Conservation (phyloP, 176 grass and related monocot species). For the Cenchrus purpureus region DNA sequence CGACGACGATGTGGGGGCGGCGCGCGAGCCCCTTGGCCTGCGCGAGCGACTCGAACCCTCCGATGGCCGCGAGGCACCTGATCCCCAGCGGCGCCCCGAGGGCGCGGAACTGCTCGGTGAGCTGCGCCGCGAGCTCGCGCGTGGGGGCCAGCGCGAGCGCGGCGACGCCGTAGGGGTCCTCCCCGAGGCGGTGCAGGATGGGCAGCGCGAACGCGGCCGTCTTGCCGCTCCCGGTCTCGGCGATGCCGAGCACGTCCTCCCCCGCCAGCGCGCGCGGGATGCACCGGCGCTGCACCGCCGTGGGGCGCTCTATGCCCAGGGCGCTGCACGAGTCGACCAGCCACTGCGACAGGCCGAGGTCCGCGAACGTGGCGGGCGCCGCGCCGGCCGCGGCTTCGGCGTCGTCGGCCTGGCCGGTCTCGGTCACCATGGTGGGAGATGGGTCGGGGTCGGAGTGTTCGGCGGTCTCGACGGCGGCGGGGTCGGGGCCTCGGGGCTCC, state of each 20-base stretch:
- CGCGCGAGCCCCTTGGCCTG: conserved; percentile 77
- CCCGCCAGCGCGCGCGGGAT: conserved; percentile 84
- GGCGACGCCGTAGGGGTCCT: conserved; percentile 78
- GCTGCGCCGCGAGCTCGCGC: conserved; percentile 84
- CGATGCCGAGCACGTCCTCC: conserved; percentile 78
- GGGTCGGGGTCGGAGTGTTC: conserved; percentile 6
- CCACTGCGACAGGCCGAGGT: conserved; percentile 82
- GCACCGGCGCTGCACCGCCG: conserved; percentile 77
- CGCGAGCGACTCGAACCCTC: conserved; percentile 73
- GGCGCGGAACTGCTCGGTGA: conserved; percentile 91
- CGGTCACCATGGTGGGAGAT: conserved; percentile 27
- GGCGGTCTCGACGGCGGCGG: conserved; percentile 17
- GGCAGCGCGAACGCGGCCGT: conserved; percentile 87
- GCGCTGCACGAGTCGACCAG: conserved; percentile 61
- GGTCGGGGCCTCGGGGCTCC: background rate
- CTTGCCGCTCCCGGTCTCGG: conserved; percentile 92
- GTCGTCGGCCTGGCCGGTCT: conserved; percentile 10
- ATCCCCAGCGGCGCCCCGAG: conserved; percentile 75
- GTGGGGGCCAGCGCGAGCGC: conserved; percentile 82
- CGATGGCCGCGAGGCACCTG: conserved; percentile 78
- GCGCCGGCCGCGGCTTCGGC: background rate
- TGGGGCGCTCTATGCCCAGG: conserved; percentile 64
- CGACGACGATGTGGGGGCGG: conserved; percentile 79
- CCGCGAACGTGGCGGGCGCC: conserved; percentile 51
- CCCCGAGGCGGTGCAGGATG: conserved; percentile 75